Conservation (phyloP, 176 grass and related monocot genomes). For the Elymus sibiricus region DNA sequence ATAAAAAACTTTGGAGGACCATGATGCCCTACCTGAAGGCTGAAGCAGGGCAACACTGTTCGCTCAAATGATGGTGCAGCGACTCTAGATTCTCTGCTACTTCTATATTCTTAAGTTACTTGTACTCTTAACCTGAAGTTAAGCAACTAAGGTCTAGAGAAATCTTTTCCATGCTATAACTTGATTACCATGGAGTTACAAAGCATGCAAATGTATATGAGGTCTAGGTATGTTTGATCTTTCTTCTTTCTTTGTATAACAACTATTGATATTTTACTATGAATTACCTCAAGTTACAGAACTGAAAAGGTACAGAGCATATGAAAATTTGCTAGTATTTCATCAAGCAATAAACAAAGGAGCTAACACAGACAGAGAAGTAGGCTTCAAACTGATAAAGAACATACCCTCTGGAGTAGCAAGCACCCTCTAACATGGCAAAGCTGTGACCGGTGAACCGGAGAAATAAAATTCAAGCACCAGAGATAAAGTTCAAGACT, state of each 20-base stretch:
- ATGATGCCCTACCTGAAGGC: not conserved
- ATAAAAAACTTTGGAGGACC: not conserved
- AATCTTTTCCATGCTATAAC: not conserved
- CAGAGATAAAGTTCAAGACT: not conserved
- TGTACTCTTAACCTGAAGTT: constrained; percentile 7
- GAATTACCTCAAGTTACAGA: not conserved
- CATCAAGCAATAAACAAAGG: not conserved
- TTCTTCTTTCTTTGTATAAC: not conserved
- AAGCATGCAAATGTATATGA: not conserved
- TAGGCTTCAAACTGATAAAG: not conserved
- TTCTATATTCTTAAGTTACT: not conserved
- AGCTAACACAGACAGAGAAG: not conserved
- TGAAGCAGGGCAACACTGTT: not conserved
- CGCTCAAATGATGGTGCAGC: not conserved
- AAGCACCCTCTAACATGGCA: not conserved
- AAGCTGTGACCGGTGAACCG: not conserved
- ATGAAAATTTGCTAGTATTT: not conserved
- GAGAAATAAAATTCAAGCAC: constrained; percentile 4
- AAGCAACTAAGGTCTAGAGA: not conserved
- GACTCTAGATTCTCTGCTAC: not conserved
- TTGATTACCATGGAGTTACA: not conserved
- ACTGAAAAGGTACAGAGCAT: not conserved
- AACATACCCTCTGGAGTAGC: constrained; percentile 4
- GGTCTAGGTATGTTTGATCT: not conserved
- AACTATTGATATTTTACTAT: not conserved